Evolutionary conservation across 2,329 filamentous ascomycete species (phyloP), one percentile per base, ranked within the genome.

Genomic region (Tothia fuscella): DNA sequence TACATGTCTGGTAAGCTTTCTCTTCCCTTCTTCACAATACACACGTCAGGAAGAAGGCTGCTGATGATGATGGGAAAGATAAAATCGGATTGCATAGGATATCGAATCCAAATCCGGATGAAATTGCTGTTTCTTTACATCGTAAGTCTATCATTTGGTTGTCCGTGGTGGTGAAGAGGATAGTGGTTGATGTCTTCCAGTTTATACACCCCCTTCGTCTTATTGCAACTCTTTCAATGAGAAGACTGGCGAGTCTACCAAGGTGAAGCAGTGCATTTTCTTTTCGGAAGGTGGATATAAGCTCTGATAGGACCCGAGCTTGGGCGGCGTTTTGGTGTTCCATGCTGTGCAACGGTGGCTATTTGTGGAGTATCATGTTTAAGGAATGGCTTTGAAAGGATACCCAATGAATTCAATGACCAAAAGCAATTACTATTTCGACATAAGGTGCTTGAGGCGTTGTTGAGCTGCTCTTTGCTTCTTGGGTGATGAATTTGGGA

Each of bases 171-270:
- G 29, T 30, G 16, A 32, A 38, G 20, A 6, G 24, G 31, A 24
- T 31, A 46, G 22, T 38, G 13, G n/a, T 31, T 45, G 40, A 34
- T 12, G 6, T 13, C 19, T 4, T 5, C 13, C 9, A 44, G 69
- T 93, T 46, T 91, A 91, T 56, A 89, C 84, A 12, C 88, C 88
- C 26, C 88, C 88, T 3, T 93, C 94, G 53, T 87, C 89, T 28
- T 85, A 85, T 28, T 93, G 85, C 60, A 74, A 84, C 53, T 76
- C 89, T 55, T 95, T 89, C 59, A 75, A 89, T 53, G 74, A 79
- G 48, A 69, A 70, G 51, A 93, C 85, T 3, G 83, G 88, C 41
- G 78, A 78, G 59, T 76, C 72, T 44, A 80, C 70, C 50, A 81
- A 86, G 57, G 71, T 87, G 35, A 70, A 71, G 45, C 80, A 82